Base-by-base conservation (phyloP, 1,284 basidiomycete species). In the Cutaneotrichosporon sp. region DNA sequence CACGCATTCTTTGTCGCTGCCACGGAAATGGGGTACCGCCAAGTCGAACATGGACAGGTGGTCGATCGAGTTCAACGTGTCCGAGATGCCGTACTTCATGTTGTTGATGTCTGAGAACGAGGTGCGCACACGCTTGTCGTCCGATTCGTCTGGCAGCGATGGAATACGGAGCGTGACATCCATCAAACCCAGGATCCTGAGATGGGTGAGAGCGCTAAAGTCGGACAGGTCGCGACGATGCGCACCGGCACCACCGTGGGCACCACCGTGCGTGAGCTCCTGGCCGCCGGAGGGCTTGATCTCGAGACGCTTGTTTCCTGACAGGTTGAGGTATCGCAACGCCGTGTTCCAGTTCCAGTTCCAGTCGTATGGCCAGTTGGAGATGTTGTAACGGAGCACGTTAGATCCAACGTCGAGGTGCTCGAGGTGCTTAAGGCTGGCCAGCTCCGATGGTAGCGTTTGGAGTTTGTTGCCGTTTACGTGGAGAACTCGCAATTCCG, bases 341-440 rank as follows among this genome's bases (percentile, higher is more conserved):
- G 88, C 87, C 58, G 85, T 84, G 72, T 97, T 98, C 80, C 92
- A 96, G 72, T 97, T 97, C 96, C 96, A 99, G 74, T 99, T 98
- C 94, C 94, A 98, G 76, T 99, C 96, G 75, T 94, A 99, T 67
- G 94, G 90, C 87, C 87, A 94, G 68, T 98, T 99, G 65, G 91
- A 88, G 62, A 97, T 93, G 71, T 98, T 99, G 76, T 98, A 98
- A 80, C 90, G 93, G 74, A 99, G 80, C 48, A 85, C 76, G 71
- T 99, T 99, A 72, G 87, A 93, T 7, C 94, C 93, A 2, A 90
- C 96, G 69, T 99, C 96, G 56, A 99, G 79, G 25, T 88, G 83
- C 57, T 81, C 83, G 62, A 99, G 77, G 52, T 82, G 85, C 67
- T 82, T 82, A 60, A 97, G 80, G 67, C 89, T 88, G 31, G 86